A percentile compares a stretch with the other conserved stretches of the same genome.
These are phyloP conservation scores for Picea sitchensis DNA, from an alignment of 75 land plant genomes.

Conservation along the genomic window DNA sequence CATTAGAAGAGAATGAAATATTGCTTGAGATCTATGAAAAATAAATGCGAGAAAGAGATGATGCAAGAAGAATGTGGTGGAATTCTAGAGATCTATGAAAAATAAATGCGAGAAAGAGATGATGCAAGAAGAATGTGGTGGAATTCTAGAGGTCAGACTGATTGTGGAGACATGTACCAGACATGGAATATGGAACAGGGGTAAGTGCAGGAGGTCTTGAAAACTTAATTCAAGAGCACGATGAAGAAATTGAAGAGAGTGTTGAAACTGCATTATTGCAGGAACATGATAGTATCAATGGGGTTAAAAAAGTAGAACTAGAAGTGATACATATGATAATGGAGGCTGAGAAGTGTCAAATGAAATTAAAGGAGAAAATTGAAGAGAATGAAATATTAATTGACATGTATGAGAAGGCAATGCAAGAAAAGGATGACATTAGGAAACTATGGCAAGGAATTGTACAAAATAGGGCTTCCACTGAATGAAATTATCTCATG, in stretches of 20 bases:
- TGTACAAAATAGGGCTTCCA: background rate
- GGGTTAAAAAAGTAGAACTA: constrained; percentile 2
- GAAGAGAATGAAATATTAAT: constrained; percentile 16
- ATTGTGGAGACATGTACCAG: constrained; percentile 5
- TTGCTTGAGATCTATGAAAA: constrained; percentile 23
- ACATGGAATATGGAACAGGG: background rate
- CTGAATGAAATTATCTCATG: background rate
- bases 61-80: no score
- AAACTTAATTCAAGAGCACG: constrained; percentile 16
- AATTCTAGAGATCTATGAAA: no score
- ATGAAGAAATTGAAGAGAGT: no score
- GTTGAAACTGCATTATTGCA: no score
- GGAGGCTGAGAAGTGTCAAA: constrained; percentile 27
- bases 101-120: no score
- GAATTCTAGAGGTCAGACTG: constrained; percentile 24
- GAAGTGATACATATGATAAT: background rate
- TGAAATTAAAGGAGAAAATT: constrained; percentile 48
- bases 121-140: no score
- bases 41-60: no score
- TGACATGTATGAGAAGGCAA: no score
- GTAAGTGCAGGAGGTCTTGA: constrained; percentile 10
- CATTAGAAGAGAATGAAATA: constrained; percentile 60
- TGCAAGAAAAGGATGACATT: constrained; percentile 17
- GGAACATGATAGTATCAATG: background rate
- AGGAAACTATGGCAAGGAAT: constrained; percentile 14